Percentiles rank a stretch among this genome's conserved stretches.
Evolutionary conservation across 2,329 filamentous ascomycete genomes (phyloP).

Genomic region (Hymenotorrendiella dingleyae): DNA sequence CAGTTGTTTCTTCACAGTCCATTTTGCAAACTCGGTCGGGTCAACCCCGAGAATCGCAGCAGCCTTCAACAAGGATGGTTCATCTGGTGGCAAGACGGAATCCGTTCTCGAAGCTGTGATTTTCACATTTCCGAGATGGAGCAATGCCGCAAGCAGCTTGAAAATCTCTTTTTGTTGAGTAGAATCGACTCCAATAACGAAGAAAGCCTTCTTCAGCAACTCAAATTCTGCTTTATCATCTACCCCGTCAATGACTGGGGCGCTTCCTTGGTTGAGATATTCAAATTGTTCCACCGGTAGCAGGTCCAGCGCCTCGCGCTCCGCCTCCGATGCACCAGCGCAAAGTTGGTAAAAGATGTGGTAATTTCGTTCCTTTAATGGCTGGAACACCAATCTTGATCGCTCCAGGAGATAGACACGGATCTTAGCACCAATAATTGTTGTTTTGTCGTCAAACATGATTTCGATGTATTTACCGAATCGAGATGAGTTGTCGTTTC

Average conservation of each 20-base stretch:
- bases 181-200: slow-evolving; percentile 76
- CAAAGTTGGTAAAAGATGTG: slow-evolving; percentile 98
- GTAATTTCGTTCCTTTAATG: slow-evolving; percentile 95
- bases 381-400: slow-evolving; percentile 93
- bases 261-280: slow-evolving; percentile 92
- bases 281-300: slow-evolving; percentile 85
- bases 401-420: slow-evolving; percentile 92
- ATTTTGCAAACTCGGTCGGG: slow-evolving; percentile 81
- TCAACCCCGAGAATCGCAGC: slow-evolving; percentile 85
- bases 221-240: slow-evolving; percentile 93
- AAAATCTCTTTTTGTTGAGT: slow-evolving; percentile 80
- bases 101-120: slow-evolving; percentile 87
- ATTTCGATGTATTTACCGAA: slow-evolving; percentile 99
- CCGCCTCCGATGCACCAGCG: slow-evolving; percentile 79
- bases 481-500: slow-evolving; percentile 97
- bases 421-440: slow-evolving; percentile 97
- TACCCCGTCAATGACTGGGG: slow-evolving; percentile 85
- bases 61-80: slow-evolving; percentile 76
- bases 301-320: slow-evolving; percentile 74
- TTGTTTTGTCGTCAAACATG: slow-evolving; percentile 92
- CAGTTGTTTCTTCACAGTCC: slow-evolving; percentile 98
- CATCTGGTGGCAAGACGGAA: slow-evolving; percentile 71
- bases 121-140: slow-evolving; percentile 95
- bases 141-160: slow-evolving; percentile 78
- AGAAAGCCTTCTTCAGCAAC: slow-evolving; percentile 78